Conservation (phyloP, 176 grass and related monocot species). For the Oryza brachyantha region DNA sequence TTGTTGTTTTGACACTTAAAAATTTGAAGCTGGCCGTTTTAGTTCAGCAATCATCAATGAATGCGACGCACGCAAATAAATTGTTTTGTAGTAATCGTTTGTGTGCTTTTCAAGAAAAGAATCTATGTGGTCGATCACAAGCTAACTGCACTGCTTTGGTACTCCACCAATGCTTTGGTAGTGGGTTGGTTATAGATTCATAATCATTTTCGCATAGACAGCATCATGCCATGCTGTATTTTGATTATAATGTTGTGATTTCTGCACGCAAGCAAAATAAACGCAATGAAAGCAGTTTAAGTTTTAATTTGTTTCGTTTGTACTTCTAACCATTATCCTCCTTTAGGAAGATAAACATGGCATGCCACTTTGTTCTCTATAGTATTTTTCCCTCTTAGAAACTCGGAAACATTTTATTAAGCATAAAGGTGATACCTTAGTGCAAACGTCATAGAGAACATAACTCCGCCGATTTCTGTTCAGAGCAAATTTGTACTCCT, state of each 20-base stretch:
- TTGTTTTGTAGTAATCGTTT: neutral
- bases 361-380: neutral
- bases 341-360: neutral
- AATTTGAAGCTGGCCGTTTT: neutral
- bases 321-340: neutral
- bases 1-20: neutral
- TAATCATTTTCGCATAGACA: neutral
- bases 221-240: neutral
- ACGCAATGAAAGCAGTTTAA: neutral
- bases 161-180: neutral
- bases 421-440: neutral
- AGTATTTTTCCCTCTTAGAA: neutral
- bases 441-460: neutral
- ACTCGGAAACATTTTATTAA: neutral
- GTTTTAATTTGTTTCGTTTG: neutral
- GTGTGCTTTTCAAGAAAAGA: neutral
- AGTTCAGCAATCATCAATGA: neutral
- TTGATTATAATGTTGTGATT: neutral
- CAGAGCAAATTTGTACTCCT: neutral
- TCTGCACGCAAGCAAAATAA: neutral
- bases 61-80: neutral
- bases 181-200: neutral
- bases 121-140: neutral
- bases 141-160: neutral
- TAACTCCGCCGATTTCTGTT: neutral